phyloP scores from a whole-genome alignment of 1,139 yeast species.

The Blastobotrys apis region DNA sequence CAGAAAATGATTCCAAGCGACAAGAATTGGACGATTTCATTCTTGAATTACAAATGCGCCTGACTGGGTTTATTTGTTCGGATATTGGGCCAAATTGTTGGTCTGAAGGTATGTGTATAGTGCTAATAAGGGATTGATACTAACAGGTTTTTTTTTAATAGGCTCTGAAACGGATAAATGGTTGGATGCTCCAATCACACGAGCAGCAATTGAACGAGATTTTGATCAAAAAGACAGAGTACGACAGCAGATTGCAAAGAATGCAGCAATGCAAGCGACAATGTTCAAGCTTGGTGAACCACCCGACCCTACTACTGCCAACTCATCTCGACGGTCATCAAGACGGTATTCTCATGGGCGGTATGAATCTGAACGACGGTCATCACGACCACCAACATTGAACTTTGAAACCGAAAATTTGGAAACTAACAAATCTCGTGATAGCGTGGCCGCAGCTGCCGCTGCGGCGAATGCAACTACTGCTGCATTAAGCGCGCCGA shows the following conservation, averaged over 20 bases:
- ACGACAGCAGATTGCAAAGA: constrained; percentile 20
- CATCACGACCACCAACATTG: constrained; percentile 5
- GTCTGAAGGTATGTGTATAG: constrained; percentile 24
- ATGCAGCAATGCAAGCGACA: constrained; percentile 16
- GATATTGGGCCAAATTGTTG: constrained; percentile 31
- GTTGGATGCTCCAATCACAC: constrained; percentile 27
- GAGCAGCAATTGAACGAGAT: constrained; percentile 18
- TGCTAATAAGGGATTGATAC: neutral
- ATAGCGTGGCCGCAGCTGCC: constrained; percentile 7
- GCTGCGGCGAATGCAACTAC: neutral
- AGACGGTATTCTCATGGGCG: constrained; percentile 1
- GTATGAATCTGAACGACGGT: neutral
- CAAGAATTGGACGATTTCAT: constrained; percentile 25
- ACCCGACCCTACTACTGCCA: constrained; percentile 10
- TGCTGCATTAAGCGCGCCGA: neutral
- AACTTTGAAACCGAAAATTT: no score
- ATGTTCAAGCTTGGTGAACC: constrained; percentile 21
- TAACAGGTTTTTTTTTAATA: constrained; percentile 9
- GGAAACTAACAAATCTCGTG: constrained; percentile 8
- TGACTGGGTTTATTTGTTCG: constrained; percentile 30
- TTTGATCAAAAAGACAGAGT: constrained; percentile 18
- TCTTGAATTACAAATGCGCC: constrained; percentile 29
- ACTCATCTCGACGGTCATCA: neutral
- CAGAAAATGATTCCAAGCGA: constrained; percentile 19
- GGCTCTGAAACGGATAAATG: constrained; percentile 35